A percentile compares a stretch with the other conserved stretches of the same genome.
Evolutionary conservation across 495 filamentous ascomycete genomes (phyloP).

Genomic region (Xylaria cubensis): DNA sequence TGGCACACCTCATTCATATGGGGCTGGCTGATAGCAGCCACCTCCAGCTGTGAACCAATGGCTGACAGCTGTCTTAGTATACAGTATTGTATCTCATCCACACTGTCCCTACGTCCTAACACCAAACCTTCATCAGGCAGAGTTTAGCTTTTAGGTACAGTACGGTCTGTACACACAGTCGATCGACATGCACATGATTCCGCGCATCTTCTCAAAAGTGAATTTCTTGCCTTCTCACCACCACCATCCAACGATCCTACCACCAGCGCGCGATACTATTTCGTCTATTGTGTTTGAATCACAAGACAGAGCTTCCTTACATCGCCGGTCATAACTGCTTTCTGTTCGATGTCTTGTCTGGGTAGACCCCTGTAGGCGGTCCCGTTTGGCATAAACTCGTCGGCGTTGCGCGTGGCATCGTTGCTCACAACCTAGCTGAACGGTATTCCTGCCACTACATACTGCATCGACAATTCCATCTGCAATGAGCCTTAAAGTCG

Average conservation of each 20-base stretch:
- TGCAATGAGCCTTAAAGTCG: background rate
- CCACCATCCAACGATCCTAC: background rate
- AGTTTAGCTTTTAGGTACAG: background rate
- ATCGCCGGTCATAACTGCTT: background rate
- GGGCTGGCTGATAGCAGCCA: background rate
- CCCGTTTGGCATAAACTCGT: conserved; percentile 1
- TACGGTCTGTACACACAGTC: no score
- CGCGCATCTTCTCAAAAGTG: background rate
- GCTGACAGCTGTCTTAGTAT: background rate
- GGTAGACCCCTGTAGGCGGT: background rate
- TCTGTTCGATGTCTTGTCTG: background rate
- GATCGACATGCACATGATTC: background rate
- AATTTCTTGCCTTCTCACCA: background rate
- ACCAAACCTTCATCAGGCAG: background rate
- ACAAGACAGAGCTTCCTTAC: background rate
- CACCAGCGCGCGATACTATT: background rate
- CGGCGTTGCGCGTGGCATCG: background rate
- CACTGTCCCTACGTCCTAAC: background rate
- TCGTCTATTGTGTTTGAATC: background rate
- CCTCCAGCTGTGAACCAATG: background rate
- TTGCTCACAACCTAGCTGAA: conserved; percentile 9
- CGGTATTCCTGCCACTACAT: background rate
- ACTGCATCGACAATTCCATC: background rate
- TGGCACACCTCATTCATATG: conserved; percentile 28
- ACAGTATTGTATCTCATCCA: background rate